Evolutionary conservation across 2,329 filamentous ascomycete genomes (phyloP), one percentile per base, ranked within the genome.

Genomic region (Penicillium sp.): DNA sequence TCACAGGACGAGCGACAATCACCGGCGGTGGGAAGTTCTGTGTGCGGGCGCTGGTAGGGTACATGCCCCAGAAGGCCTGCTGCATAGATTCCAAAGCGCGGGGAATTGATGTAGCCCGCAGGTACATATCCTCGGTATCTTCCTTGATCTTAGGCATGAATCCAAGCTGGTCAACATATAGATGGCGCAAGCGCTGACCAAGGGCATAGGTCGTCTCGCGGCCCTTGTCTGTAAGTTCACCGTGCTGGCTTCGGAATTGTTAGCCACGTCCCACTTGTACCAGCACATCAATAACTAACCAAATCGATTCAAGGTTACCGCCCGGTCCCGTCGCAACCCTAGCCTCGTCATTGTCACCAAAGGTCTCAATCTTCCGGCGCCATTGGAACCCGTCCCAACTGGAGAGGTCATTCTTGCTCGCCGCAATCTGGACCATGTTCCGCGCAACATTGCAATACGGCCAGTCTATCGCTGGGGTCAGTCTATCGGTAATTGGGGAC

Each of bases 401-500:
- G 35, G 74, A 79, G 58, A 76, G 74, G 68, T 81, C 81, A 55
- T 81, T 80, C 46, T 77, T 82, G 39, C 78, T 78, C 61, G 85
- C 78, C 24, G 87, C 81, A 58, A 85, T 81, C 57, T 84, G 84
- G 26, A 81, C 85, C 71, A 98, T 83, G 63, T 88, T 87, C 57
- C 86, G 84, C 22, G 90, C 90, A 54, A 88, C 85, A 63, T 85
- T 84, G 78, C 95, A 99, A 77, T 97, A 98, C 1, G 95, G 91
- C 95, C 95, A 99, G 76, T 87, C 82, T 81, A 48, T 6, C 21
- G 4, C 62, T 45, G 49, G 35, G 54, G 53, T 72, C 64, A 59
- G 68, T 58, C 42, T 22, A 42, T 31, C 27, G 24, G 31, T 19
- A 47, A 50, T 35, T 48, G 26, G 47, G 54, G 24, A 29, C 39